A percentile compares a stretch with the other conserved stretches of the same genome.
Evolutionary conservation across 306 rosid genomes (phyloP).

Genomic region (Vicia faba): DNA sequence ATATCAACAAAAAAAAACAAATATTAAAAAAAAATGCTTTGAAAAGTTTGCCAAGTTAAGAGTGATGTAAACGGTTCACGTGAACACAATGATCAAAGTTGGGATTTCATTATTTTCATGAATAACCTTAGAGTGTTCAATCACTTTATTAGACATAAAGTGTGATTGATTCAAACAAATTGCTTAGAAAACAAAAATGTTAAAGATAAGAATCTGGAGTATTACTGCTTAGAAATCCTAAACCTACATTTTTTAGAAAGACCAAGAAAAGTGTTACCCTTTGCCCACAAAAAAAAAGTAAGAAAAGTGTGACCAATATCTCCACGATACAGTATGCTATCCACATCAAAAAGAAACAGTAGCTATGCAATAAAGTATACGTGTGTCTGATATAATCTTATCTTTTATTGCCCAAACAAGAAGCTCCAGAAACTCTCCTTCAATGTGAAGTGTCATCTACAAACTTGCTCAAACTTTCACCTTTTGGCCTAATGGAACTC

Average conservation of each 20-base stretch:
- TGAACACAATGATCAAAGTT: no score
- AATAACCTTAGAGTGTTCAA: no score
- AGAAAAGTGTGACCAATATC: constrained; percentile 10
- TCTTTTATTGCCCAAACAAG: constrained; percentile 33
- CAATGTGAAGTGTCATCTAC: constrained; percentile 37
- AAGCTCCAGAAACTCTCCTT: constrained; percentile 36
- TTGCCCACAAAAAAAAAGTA: neutral
- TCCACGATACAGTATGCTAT: constrained; percentile 15
- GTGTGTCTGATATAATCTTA: constrained; percentile 32
- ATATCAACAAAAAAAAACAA: no score
- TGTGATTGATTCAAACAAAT: no score
- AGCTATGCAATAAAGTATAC: constrained; percentile 16
- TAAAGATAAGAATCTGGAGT: neutral
- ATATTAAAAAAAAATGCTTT: no score
- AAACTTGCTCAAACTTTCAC: constrained; percentile 41
- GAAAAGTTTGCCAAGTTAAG: no score
- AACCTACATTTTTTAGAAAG: constrained; percentile 14
- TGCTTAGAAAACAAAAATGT: no score
- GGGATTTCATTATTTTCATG: no score
- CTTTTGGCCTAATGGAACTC: constrained; percentile 79
- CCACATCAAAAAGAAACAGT: constrained; percentile 20
- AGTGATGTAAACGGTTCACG: no score
- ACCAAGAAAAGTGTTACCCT: neutral
- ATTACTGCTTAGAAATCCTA: constrained; percentile 7
- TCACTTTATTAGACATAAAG: no score